Evolutionary conservation across 805 yeast genomes (phyloP).

Genomic region (Ogataea kodamae): DNA sequence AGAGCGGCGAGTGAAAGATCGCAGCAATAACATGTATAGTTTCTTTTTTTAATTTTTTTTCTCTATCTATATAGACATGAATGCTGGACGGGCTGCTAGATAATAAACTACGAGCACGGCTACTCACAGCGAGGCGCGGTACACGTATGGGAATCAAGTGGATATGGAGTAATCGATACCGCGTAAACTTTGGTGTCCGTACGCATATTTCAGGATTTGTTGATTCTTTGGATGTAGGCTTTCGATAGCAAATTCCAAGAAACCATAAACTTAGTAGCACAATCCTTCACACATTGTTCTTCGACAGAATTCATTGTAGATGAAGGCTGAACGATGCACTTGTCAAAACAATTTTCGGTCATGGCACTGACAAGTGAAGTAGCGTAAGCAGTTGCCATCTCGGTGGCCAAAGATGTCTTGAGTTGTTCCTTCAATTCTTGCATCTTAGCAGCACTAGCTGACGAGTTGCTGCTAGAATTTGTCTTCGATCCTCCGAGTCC

Average conservation of each 20-base stretch:
- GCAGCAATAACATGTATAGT: conserved; percentile 1
- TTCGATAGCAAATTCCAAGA: conserved; percentile 85
- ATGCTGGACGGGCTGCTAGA: no score
- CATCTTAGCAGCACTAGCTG: conserved; percentile 25
- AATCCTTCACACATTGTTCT: conserved; percentile 66
- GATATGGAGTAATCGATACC: no score
- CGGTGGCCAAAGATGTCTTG: conserved; percentile 70
- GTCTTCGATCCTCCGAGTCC: conserved; percentile 28
- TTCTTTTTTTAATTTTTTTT: neutral
- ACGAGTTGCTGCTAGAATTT: conserved; percentile 9
- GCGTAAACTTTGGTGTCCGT: no score
- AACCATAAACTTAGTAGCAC: conserved; percentile 84
- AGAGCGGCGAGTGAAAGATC: neutral
- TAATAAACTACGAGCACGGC: no score
- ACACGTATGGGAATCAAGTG: no score
- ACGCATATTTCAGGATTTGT: no score
- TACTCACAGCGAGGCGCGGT: no score
- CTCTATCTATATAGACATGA: no score
- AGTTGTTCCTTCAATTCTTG: conserved; percentile 57
- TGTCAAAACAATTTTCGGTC: conserved; percentile 82
- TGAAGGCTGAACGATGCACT: conserved; percentile 67
- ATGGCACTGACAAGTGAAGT: conserved; percentile 80
- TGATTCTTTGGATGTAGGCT: conserved; percentile 68
- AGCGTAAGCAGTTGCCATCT: conserved; percentile 88
- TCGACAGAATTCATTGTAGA: conserved; percentile 47